Percentiles rank a stretch among this genome's conserved stretches.
Conservation (phyloP, 2,329 filamentous ascomycete species). For the Bisporella sp. region DNA sequence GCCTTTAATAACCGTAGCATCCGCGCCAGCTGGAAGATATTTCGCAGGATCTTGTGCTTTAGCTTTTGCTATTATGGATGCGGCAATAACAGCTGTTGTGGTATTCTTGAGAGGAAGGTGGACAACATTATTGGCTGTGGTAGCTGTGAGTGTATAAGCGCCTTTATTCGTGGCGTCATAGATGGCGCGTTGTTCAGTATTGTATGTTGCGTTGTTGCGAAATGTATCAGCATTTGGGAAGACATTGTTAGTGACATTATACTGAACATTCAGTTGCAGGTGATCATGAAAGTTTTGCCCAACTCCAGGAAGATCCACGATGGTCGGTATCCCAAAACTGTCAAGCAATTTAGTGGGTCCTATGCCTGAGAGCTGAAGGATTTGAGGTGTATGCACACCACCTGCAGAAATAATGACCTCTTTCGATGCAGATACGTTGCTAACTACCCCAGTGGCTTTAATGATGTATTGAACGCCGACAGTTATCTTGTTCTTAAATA, state of each 20-base stretch:
- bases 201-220: background rate
- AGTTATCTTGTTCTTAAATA: background rate
- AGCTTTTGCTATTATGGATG: constrained; percentile 13
- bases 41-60: constrained; percentile 10
- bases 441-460: background rate
- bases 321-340: background rate
- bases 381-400: background rate
- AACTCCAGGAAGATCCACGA: background rate
- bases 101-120: constrained; percentile 18
- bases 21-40: constrained; percentile 14
- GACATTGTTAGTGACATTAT: background rate
- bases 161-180: background rate
- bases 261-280: background rate
- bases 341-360: constrained; percentile 13
- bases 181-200: background rate
- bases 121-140: constrained; percentile 22
- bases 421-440: background rate
- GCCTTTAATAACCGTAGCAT: constrained; percentile 16
- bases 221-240: background rate
- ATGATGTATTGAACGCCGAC: background rate
- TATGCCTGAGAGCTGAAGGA: constrained; percentile 1
- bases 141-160: constrained; percentile 10
- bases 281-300: background rate
- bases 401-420: background rate
- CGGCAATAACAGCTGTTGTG: constrained; percentile 11